Evolutionary conservation across 768 basidiomycete genomes (phyloP), one percentile per base, ranked within the genome.

Genomic region (Tulasnella sp.): DNA sequence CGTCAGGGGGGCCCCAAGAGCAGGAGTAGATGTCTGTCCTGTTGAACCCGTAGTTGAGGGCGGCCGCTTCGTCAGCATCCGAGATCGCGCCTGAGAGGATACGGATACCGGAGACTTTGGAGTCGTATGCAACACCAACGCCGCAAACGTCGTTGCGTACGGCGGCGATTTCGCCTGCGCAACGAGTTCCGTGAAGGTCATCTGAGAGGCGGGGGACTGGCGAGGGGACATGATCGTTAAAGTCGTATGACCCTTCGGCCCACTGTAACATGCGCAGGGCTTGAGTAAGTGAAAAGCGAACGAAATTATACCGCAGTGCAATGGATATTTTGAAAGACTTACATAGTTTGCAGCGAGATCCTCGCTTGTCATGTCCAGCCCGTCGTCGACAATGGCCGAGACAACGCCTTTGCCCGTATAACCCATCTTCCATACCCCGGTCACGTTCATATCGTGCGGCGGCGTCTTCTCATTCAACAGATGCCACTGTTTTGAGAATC

Each of bases 1-100:
- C 88, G 70, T 99, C 95, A 0, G 94, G 88, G 8, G 96, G 96
- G 4, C 96, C 96, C 96, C 96, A 99, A 58, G 88, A 92, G 71
- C 96, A 99, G 63, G 88, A 92, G 72, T 89, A 98, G 66, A 92
- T 91, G 24, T 86, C 88, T 52, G 86, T 91, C 65, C 89, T 84
- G 64, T 96, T 86, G 71, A 83, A 98, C 10, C 86, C 91, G 70
- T 86, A 96, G 72, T 99, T 99, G 60, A 99, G 81, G 7, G 94
- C 84, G 2, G 90, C 82, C 0, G 96, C 93, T 72, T 99, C 96
- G 70, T 99, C 96, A 24, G 86, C 82, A 70, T 99, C 96, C 1
- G 92, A 84, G 64, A 99, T 96, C 21, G 89, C 84, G 1, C 89
- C 94, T 1, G 92, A 95, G 45, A 99, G 82, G 64, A 99, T 99